These are phyloP conservation scores for Myriosclerotinia duriaeana DNA, from an alignment of 2,329 filamentous ascomycete species.

Conservation along the genomic window DNA sequence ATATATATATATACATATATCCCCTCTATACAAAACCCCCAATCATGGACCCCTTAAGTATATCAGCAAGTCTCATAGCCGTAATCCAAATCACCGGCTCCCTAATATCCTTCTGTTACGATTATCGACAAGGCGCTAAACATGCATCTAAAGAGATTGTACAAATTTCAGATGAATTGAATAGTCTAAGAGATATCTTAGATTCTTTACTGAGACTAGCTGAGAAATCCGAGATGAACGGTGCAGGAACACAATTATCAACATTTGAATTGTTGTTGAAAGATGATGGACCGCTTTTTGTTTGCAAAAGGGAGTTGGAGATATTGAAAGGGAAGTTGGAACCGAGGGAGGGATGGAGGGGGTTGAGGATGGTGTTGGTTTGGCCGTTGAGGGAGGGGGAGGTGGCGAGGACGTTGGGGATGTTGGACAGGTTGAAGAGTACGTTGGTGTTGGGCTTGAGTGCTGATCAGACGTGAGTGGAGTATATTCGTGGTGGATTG, in stretches of 20 bases:
- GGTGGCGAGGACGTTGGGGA: constrained; percentile 25
- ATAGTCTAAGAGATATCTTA: constrained; percentile 27
- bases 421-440: constrained; percentile 31
- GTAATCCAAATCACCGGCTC: constrained; percentile 32
- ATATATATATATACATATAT: neutral
- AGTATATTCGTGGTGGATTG: no score
- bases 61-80: constrained; percentile 32
- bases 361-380: constrained; percentile 24
- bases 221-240: constrained; percentile 23
- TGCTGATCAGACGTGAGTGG: constrained; percentile 30
- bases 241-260: constrained; percentile 16
- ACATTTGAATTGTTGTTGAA: constrained; percentile 27
- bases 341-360: constrained; percentile 28
- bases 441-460: constrained; percentile 30
- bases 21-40: neutral
- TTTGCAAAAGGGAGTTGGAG: constrained; percentile 28
- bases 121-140: constrained; percentile 30
- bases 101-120: constrained; percentile 32
- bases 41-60: constrained; percentile 32
- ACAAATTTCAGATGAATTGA: constrained; percentile 30
- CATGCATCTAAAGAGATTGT: constrained; percentile 28
- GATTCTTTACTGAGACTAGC: constrained; percentile 30
- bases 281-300: constrained; percentile 27
- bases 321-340: constrained; percentile 28
- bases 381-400: constrained; percentile 33